phyloP scores from a whole-genome alignment of 345 rosid species.

The Stellera chamaejasme region DNA sequence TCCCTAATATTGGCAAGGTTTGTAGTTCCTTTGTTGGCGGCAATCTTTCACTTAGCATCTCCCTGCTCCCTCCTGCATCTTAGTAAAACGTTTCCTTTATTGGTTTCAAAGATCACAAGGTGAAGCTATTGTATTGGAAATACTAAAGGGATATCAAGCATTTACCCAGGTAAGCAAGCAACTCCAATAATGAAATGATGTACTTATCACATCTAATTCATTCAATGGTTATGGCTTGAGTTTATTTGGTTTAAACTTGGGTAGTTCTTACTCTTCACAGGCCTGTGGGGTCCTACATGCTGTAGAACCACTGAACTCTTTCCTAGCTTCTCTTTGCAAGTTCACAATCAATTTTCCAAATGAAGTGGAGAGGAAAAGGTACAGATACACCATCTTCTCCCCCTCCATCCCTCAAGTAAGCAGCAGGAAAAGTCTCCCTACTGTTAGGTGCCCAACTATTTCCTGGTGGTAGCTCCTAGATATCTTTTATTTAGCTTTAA shows the following conservation, averaged over 20 bases:
- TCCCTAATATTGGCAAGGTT: conserved; percentile 93
- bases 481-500: no score
- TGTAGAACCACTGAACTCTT: conserved; percentile 91
- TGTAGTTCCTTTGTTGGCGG: conserved; percentile 13
- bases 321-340: conserved; percentile 94
- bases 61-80: background rate
- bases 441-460: no score
- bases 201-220: background rate
- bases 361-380: conserved; percentile 81
- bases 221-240: background rate
- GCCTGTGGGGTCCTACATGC: conserved; percentile 99
- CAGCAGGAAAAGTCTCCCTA: no score
- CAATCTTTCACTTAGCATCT: background rate
- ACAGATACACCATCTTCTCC: background rate
- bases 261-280: conserved; percentile 30
- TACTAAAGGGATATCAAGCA: conserved; percentile 97
- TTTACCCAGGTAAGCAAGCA: conserved; percentile 74
- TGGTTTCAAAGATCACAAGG: conserved; percentile 85
- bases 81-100: conserved; percentile 21
- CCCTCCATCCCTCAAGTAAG: no score
- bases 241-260: conserved; percentile 1
- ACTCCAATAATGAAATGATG: no score
- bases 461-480: no score
- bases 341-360: conserved; percentile 78
- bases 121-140: conserved; percentile 95